phyloP scores from a whole-genome alignment of 2,329 filamentous ascomycete species.

The Penicillium verrucosum region DNA sequence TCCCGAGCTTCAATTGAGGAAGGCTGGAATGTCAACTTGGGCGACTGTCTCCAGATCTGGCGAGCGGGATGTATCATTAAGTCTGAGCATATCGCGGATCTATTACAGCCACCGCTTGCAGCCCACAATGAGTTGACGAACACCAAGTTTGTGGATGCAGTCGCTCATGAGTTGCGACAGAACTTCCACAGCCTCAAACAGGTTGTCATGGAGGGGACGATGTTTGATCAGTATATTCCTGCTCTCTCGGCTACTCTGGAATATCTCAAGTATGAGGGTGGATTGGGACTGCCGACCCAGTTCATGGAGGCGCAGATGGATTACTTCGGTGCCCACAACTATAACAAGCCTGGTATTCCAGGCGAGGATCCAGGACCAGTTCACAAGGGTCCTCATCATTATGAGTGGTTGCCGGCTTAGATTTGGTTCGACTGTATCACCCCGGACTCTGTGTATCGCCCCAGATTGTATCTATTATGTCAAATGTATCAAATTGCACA shows the following conservation, averaged over 20 bases:
- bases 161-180: conserved; percentile 54
- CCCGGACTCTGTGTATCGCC: not conserved
- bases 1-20: conserved; percentile 56
- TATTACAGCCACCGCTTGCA: conserved; percentile 47
- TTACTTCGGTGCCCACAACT: conserved; percentile 67
- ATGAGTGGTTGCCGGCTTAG: conserved; percentile 56
- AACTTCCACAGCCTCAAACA: conserved; percentile 54
- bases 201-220: conserved; percentile 53
- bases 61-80: conserved; percentile 69
- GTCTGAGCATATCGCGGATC: conserved; percentile 60
- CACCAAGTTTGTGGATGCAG: conserved; percentile 42
- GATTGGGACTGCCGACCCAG: conserved; percentile 60
- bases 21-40: conserved; percentile 52
- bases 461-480: not conserved
- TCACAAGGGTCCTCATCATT: conserved; percentile 59
- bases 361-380: conserved; percentile 53
- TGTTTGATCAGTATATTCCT: conserved; percentile 60
- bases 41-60: conserved; percentile 56
- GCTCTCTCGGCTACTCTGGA: conserved; percentile 61
- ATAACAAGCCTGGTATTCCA: conserved; percentile 51
- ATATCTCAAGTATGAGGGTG: conserved; percentile 63
- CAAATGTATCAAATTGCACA: not conserved
- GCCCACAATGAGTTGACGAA: conserved; percentile 32
- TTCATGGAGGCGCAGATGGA: conserved; percentile 71
- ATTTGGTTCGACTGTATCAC: not conserved